Evolutionary conservation across 345 rosid species (phyloP), one percentile per base, ranked within the genome.

Genomic region (Passiflora organensis): DNA sequence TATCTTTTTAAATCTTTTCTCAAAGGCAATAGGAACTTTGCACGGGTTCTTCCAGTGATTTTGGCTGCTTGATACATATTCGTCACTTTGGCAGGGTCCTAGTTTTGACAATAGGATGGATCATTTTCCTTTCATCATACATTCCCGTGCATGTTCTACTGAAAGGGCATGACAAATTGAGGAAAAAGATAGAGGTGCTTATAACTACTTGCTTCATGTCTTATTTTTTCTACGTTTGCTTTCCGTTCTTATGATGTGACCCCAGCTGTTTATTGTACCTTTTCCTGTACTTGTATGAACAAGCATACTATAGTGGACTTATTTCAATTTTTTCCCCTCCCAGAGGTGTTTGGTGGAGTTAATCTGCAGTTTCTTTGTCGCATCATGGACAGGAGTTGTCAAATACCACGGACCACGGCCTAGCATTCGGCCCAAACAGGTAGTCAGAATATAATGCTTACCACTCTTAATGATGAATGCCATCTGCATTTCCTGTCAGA

Each of bases 381-480:
- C 95, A 32, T 94, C 99, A 22, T 94, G 99, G 99, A 87, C 99
- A 48, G 96, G 99, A 36, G 96, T 83, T 56, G 95, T 94, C 60
- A 94, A 73, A 67, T 94, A 94, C 76, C 97, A 89, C 21, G 99
- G 99, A 17, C 99, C 99, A 47, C 75, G 89, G 41, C 99, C 99
- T 52, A 89, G 99, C 66, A 87, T 80, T 3, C 91, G 99, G 23
- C 99, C 96, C 59, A 79, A 87, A 67, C 99, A 94, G 95, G 99
- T 85, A 47, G 17, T 17, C 34, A 19, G 10, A 23, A 45, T 53
- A 1, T 34, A 28, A 43, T 1, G 44, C 14, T n/a, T n/a, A n/a
- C n/a, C n/a, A n/a, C n/a, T n/a, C n/a, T n/a, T n/a, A n/a, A n/a
- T n/a, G n/a, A n/a, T n/a, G n/a, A n/a, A 45, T 42, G 43, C 49